Conservation (phyloP, 805 yeast genomes). For the Teunomyces cretensis region DNA sequence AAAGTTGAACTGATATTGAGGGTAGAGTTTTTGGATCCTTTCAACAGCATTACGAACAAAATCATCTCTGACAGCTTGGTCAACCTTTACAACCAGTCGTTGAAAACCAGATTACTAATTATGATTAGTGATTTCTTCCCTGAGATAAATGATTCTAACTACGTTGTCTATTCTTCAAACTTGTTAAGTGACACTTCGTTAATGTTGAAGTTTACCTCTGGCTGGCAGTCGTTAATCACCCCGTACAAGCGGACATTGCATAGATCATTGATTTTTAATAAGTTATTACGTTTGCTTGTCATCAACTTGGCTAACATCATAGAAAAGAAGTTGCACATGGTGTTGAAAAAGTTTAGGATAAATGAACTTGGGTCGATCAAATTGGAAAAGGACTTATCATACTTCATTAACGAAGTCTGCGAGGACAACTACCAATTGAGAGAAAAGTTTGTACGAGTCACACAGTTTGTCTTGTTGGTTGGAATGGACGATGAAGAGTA, state of each 20-base stretch:
- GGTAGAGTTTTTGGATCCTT: slow-evolving; percentile 34
- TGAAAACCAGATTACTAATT: slow-evolving; percentile 43
- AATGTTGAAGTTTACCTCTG: slow-evolving; percentile 50
- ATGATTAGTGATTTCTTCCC: slow-evolving; percentile 45
- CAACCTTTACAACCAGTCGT: slow-evolving; percentile 48
- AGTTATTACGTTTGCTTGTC: slow-evolving; percentile 51
- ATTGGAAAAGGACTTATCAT: slow-evolving; percentile 77
- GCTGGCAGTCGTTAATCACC: slow-evolving; percentile 62
- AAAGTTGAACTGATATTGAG: slow-evolving; percentile 30
- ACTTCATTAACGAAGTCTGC: slow-evolving; percentile 71
- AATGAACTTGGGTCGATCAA: slow-evolving; percentile 83
- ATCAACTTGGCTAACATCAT: slow-evolving; percentile 53
- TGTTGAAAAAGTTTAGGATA: slow-evolving; percentile 56
- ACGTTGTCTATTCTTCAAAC: slow-evolving; percentile 27
- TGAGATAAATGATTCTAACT: slow-evolving; percentile 30
- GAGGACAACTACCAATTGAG: slow-evolving; percentile 70
- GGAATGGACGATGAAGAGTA: slow-evolving; percentile 73
- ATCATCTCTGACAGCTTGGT: slow-evolving; percentile 37
- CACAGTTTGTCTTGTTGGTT: slow-evolving; percentile 78
- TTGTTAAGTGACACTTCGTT: slow-evolving; percentile 32
- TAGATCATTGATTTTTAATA: slow-evolving; percentile 46
- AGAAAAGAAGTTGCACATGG: slow-evolving; percentile 66
- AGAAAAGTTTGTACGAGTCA: slow-evolving; percentile 74
- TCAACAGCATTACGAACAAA: slow-evolving; percentile 12
- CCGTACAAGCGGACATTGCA: slow-evolving; percentile 67